Evolutionary conservation across 371 early-diverging fungal genomes (phyloP), one percentile per base, ranked within the genome.

Genomic region (Blakeslea trispora): DNA sequence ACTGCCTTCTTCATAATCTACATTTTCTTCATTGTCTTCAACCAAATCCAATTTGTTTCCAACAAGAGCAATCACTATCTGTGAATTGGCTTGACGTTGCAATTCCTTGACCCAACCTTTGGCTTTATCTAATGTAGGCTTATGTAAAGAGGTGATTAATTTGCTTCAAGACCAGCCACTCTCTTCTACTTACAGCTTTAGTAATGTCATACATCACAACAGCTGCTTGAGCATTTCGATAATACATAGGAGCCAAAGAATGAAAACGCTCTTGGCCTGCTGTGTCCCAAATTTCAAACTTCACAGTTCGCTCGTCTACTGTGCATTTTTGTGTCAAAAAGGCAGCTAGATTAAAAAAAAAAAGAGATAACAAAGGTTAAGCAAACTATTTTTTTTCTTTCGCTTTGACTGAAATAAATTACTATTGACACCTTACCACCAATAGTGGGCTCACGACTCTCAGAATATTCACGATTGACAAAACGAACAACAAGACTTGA

Each of bases 61-160:
- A 31, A 96, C 96, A 60, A 99, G 75, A 19, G 97, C 97, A 81
- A 95, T 97, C 55, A 98, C 93, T 61, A 95, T 99, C 69, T 88
- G 88, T 43, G 93, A 90, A 71, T 91, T 97, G 53, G 97, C 96
- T 68, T 95, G 96, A 63, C 94, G 84, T 81, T 95, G 95, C 48
- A 98, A 79, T 68, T 99, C 99, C 64, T 95, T 92, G 24, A 99
- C 95, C 99, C 99, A 99, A 8, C 91, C 87, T 81, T 97, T 97
- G 32, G 99, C 99, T 79, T 91, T 94, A 50, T 93, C 94, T 55
- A 99, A 86, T 18, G 99, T 95, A 18, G 92, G 88, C 59, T 60
- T n/a, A n/a, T n/a, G n/a, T n/a, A n/a, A n/a, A n/a, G n/a, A n/a
- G n/a, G n/a, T n/a, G n/a, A 40, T 45, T 19, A 19, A 6, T 19